A percentile compares a stretch with the other conserved stretches of the same genome.
These are phyloP conservation scores for Aspergillus sp. DNA, from an alignment of 2,329 filamentous ascomycete species.

Conservation along the genomic window DNA sequence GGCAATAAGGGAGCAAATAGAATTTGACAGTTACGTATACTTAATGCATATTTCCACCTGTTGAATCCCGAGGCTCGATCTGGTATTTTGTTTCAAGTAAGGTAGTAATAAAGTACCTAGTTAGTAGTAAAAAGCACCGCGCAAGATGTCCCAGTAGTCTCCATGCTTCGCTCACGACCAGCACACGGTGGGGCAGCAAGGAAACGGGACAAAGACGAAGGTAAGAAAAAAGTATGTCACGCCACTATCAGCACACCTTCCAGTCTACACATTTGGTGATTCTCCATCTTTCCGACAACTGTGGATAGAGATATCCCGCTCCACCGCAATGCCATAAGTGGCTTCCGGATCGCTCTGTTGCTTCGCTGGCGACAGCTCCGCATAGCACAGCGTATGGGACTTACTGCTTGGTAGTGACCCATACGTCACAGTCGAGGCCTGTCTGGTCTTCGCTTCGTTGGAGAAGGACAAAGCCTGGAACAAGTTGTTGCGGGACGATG, in stretches of 20 bases:
- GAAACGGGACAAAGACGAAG: background rate
- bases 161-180: background rate
- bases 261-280: background rate
- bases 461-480: conserved; percentile 26
- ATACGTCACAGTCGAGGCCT: conserved; percentile 7
- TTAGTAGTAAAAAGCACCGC: no score
- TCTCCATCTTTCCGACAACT: conserved; percentile 13
- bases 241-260: background rate
- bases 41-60: conserved; percentile 1
- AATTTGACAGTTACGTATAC: conserved; percentile 7
- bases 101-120: no score
- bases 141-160: background rate
- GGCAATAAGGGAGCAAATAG: conserved; percentile 1
- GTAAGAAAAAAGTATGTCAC: background rate
- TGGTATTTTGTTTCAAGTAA: no score
- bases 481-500: conserved; percentile 20
- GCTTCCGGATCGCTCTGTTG: conserved; percentile 15
- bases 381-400: conserved; percentile 27
- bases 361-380: conserved; percentile 17
- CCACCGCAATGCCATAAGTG: conserved; percentile 26
- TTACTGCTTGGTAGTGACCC: conserved; percentile 14
- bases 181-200: no score
- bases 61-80: background rate
- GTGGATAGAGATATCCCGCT: conserved; percentile 28
- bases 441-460: conserved; percentile 11